Percentiles rank a stretch among this genome's conserved stretches.
Conservation (phyloP, 2,329 filamentous ascomycete species). For the Sclerotinia spermophila region DNA sequence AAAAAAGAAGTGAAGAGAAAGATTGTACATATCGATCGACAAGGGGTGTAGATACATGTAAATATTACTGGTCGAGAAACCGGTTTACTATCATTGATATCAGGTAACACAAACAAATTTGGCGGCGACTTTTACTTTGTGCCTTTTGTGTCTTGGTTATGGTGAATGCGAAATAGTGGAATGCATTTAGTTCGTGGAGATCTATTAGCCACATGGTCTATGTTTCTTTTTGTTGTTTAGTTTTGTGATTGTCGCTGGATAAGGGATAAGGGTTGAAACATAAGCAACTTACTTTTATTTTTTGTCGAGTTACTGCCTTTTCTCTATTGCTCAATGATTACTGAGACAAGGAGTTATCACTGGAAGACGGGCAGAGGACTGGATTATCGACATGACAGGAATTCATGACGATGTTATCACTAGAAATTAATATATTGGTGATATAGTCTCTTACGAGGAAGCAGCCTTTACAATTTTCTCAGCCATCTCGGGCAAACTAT, state of each 20-base stretch:
- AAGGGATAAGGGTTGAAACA: neutral
- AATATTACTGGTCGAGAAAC: slow-evolving; percentile 3
- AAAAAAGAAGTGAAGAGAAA: neutral
- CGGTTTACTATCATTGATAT: neutral
- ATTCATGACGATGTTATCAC: neutral
- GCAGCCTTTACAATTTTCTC: slow-evolving; percentile 34
- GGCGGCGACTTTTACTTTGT: neutral
- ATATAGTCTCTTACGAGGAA: neutral
- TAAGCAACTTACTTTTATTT: neutral
- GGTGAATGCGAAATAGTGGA: neutral
- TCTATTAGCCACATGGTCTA: neutral
- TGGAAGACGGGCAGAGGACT: too few relatives aligned
- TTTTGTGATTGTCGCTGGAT: neutral
- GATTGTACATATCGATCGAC: slow-evolving; percentile 1
- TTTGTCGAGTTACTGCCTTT: neutral
- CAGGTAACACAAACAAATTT: neutral
- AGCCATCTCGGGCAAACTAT: slow-evolving; percentile 48
- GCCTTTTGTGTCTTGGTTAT: neutral
- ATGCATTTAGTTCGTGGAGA: neutral
- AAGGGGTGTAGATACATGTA: neutral
- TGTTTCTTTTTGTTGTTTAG: neutral
- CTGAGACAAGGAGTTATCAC: neutral
- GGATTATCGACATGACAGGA: neutral
- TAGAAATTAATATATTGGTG: neutral
- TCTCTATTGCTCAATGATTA: neutral